These are phyloP conservation scores for Diaporthe ampelina DNA, from an alignment of 2,329 filamentous ascomycete species.

Conservation along the genomic window DNA sequence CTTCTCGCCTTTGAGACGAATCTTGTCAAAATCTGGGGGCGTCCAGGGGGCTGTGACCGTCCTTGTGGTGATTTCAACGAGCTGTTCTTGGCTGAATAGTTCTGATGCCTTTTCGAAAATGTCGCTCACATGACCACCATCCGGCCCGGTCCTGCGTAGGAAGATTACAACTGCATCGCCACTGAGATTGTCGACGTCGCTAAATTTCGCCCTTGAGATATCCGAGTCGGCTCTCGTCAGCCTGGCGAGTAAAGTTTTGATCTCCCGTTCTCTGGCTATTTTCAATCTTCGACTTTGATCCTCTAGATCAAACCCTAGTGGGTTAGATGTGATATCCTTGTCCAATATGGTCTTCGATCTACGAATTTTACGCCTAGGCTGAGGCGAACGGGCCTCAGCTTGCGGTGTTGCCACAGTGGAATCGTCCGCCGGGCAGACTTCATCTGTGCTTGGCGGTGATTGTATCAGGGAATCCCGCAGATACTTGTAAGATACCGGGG, in stretches of 20 bases:
- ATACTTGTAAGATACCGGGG: not conserved
- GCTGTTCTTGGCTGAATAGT: not conserved
- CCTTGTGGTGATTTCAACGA: not conserved
- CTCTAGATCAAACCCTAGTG: not conserved
- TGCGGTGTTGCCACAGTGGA: not conserved
- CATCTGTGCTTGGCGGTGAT: not conserved
- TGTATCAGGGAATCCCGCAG: not conserved
- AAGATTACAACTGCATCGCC: not conserved
- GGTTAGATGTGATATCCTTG: not conserved
- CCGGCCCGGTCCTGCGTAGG: not conserved
- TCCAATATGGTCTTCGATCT: not conserved
- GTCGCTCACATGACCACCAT: not conserved
- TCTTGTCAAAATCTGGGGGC: not conserved
- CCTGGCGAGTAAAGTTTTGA: not conserved
- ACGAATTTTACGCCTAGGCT: too few relatives aligned
- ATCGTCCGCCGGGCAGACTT: not conserved
- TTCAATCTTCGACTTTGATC: fast-evolving
- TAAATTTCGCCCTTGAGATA: not conserved
- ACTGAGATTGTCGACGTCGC: not conserved
- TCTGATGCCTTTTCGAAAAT: not conserved
- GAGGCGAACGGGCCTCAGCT: too few relatives aligned
- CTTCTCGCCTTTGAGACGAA: not conserved
- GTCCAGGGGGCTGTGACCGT: too few relatives aligned
- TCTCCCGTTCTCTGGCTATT: not conserved
- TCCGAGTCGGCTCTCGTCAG: not conserved